These are phyloP conservation scores for Tylopilus rubrobrunneus DNA, from an alignment of 768 basidiomycete genomes.

Conservation along the genomic window DNA sequence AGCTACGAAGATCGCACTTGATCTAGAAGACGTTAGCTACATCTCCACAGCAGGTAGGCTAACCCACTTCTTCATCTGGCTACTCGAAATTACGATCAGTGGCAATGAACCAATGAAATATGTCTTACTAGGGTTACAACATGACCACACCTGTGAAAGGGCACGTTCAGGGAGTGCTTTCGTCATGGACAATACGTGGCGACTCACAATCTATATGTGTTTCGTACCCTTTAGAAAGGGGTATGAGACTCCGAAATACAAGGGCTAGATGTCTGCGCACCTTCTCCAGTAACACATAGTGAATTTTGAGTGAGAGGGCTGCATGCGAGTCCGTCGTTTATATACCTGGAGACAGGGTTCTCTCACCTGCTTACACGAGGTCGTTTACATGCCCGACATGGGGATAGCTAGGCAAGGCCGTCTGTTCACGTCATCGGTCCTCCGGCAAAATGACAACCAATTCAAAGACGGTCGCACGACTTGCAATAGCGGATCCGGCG, in stretches of 20 bases:
- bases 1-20: conserved; percentile 53
- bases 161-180: conserved; percentile 3
- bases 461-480: conserved; percentile 30
- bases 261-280: conserved; percentile 33
- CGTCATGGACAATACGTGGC: not conserved
- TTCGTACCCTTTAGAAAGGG: conserved; percentile 44
- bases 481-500: conserved; percentile 18
- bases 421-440: conserved; percentile 28
- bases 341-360: conserved; percentile 26
- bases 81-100: conserved; percentile 22
- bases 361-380: conserved; percentile 30
- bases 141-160: conserved; percentile 48
- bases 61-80: conserved; percentile 57
- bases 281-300: conserved; percentile 60
- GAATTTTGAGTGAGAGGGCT: conserved; percentile 7
- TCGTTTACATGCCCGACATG: conserved; percentile 19
- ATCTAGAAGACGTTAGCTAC: conserved; percentile 40
- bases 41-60: not conserved
- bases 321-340: conserved; percentile 17
- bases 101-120: not conserved
- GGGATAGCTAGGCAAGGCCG: conserved; percentile 20
- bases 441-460: conserved; percentile 22
- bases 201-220: conserved; percentile 49
- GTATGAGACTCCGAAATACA: conserved; percentile 16
- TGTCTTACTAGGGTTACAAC: conserved; percentile 44